phyloP scores from a whole-genome alignment of 257 asterid species.

The Solanum chilense region DNA sequence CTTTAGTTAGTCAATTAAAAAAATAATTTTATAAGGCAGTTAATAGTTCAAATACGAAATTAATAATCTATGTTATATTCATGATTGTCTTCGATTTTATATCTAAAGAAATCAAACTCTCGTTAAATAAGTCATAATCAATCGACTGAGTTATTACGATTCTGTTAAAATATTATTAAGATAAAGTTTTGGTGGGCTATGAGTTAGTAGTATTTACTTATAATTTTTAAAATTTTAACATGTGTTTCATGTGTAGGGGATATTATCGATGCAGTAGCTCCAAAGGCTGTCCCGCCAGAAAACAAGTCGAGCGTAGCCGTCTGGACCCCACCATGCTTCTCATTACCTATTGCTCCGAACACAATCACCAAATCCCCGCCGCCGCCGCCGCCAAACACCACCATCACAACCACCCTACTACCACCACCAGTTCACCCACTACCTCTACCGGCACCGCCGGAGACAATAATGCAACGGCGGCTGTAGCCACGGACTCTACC shows the following conservation, averaged over 20 bases:
- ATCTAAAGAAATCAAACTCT: too few relatives aligned
- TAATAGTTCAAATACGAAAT: too few relatives aligned
- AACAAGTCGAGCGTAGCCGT: constrained; percentile 77
- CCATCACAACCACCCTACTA: constrained; percentile 9
- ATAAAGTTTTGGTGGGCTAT: neutral
- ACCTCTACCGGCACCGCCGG: neutral
- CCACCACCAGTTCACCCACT: constrained; percentile 1
- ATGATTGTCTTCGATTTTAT: too few relatives aligned
- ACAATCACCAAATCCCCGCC: constrained; percentile 38
- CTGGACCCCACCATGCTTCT: constrained; percentile 67
- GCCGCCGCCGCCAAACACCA: constrained; percentile 41
- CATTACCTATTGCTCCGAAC: constrained; percentile 57
- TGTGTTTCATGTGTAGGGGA: constrained; percentile 49
- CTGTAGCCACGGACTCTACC: neutral
- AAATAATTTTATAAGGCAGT: too few relatives aligned
- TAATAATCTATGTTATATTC: too few relatives aligned
- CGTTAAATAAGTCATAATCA: too few relatives aligned
- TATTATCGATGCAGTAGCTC: constrained; percentile 79
- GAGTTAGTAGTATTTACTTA: neutral
- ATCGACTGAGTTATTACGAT: too few relatives aligned
- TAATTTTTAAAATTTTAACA: neutral
- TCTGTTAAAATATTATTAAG: too few relatives aligned
- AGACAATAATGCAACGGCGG: neutral
- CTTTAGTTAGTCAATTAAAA: neutral
- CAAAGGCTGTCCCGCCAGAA: constrained; percentile 79